Conservation (phyloP, 1,139 yeast genomes). For the Candida sp. region DNA sequence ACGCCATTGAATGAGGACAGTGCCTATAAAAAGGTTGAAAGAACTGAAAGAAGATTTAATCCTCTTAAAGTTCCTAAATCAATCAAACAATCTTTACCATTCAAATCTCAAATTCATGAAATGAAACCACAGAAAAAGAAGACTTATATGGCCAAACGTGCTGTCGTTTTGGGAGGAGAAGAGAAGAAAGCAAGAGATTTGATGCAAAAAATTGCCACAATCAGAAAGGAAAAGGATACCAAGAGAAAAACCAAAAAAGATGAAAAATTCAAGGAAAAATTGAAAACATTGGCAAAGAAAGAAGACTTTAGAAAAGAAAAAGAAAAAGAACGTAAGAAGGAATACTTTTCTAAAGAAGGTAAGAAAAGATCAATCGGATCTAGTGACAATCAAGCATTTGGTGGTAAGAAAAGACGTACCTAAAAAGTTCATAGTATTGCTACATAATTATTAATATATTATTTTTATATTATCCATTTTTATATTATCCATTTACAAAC, state of each 20-base stretch:
- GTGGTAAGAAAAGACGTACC: conserved; percentile 23
- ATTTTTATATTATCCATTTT: too few relatives aligned
- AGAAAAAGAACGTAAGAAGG: conserved; percentile 84
- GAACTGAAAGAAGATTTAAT: conserved; percentile 84
- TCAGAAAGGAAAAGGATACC: conserved; percentile 81
- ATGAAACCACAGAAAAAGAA: conserved; percentile 87
- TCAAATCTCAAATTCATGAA: conserved; percentile 82
- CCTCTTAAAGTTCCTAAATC: conserved; percentile 82
- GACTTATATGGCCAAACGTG: conserved; percentile 86
- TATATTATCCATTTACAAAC: neutral
- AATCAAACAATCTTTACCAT: conserved; percentile 77
- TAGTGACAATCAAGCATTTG: conserved; percentile 35
- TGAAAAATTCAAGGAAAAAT: conserved; percentile 71
- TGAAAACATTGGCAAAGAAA: conserved; percentile 69
- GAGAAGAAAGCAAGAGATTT: conserved; percentile 92
- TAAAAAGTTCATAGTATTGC: conserved; percentile 3
- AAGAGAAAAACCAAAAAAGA: conserved; percentile 74
- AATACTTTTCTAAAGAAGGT: conserved; percentile 72
- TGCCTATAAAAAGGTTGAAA: conserved; percentile 75
- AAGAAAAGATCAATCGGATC: conserved; percentile 57
- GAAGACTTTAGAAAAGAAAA: conserved; percentile 72
- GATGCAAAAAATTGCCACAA: conserved; percentile 81
- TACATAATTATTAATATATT: conserved; percentile 1
- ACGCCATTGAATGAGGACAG: conserved; percentile 69
- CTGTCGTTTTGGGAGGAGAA: conserved; percentile 88